Evolutionary conservation across 1,284 basidiomycete species (phyloP).

Genomic region (Cerrena zonata): DNA sequence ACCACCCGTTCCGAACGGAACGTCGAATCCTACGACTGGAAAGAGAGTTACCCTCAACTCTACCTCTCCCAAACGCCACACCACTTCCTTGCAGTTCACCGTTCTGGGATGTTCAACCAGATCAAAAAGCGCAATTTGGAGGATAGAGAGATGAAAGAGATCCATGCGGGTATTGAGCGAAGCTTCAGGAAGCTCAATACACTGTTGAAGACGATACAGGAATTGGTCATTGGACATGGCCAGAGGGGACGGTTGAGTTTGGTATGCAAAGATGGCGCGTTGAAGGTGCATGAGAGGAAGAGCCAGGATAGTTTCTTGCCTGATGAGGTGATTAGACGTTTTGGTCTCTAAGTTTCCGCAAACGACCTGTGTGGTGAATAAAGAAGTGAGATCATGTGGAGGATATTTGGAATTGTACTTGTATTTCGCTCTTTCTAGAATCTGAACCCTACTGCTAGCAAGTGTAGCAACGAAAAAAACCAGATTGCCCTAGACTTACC

Average conservation of each 20-base stretch:
- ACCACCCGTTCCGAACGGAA: constrained; percentile 29
- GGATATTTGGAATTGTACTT: background rate
- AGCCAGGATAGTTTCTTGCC: constrained; percentile 5
- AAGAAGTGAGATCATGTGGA: no score
- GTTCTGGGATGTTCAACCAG: constrained; percentile 38
- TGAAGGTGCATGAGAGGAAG: constrained; percentile 1
- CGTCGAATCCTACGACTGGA: constrained; percentile 29
- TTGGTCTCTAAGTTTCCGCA: background rate
- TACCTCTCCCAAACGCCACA: constrained; percentile 52
- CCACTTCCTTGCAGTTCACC: constrained; percentile 45
- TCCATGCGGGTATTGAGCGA: constrained; percentile 28
- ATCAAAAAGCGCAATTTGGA: constrained; percentile 37
- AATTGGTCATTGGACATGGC: constrained; percentile 39
- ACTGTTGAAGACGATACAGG: constrained; percentile 36
- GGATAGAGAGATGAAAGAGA: constrained; percentile 28
- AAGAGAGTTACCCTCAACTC: constrained; percentile 33
- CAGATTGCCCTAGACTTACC: background rate
- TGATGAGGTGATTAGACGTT: constrained; percentile 5
- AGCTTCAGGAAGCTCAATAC: constrained; percentile 37
- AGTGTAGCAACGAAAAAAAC: no score
- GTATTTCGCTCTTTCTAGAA: background rate
- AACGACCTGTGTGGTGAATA: no score
- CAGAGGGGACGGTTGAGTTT: constrained; percentile 39
- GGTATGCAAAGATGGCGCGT: constrained; percentile 35
- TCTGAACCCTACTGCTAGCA: background rate